A percentile compares a stretch with the other conserved stretches of the same genome.
These are phyloP conservation scores for Escovopsis weberi DNA, from an alignment of 2,329 filamentous ascomycete genomes.

Conservation along the genomic window DNA sequence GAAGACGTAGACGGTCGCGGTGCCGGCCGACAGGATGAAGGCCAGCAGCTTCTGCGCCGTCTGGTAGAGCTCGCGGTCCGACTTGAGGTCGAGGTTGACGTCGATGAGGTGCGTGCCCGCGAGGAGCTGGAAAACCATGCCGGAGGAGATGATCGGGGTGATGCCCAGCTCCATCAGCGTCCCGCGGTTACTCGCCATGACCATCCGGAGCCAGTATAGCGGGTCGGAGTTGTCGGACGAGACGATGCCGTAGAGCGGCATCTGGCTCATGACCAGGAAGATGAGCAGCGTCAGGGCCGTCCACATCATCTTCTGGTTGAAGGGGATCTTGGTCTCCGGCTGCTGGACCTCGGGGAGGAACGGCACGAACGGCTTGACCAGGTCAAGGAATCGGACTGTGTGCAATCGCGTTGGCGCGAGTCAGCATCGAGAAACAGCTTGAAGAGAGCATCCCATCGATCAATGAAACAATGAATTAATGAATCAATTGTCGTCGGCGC, in stretches of 20 bases:
- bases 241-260: constrained; percentile 98
- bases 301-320: constrained; percentile 98
- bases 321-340: constrained; percentile 95
- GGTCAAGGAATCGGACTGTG: constrained; percentile 97
- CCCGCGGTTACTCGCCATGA: constrained; percentile 96
- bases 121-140: constrained; percentile 99
- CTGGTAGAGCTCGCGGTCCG: constrained; percentile 98
- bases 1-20: constrained; percentile 95
- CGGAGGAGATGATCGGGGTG: constrained; percentile 96
- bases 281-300: constrained; percentile 88
- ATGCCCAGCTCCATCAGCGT: constrained; percentile 95
- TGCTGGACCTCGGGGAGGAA: constrained; percentile 98
- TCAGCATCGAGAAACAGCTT: constrained; percentile 18
- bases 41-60: constrained; percentile 98
- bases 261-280: constrained; percentile 99
- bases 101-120: constrained; percentile 99
- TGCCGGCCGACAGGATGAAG: constrained; percentile 93
- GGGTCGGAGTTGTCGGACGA: constrained; percentile 97
- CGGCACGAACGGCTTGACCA: constrained; percentile 99
- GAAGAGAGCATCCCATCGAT: not conserved
- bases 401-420: constrained; percentile 5
- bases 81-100: constrained; percentile 99
- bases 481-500: constrained; percentile 1
- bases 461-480: too few species aligned
- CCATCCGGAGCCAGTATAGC: constrained; percentile 99